Evolutionary conservation across 2,329 filamentous ascomycete species (phyloP).

Genomic region (Leptographium lundbergii): DNA sequence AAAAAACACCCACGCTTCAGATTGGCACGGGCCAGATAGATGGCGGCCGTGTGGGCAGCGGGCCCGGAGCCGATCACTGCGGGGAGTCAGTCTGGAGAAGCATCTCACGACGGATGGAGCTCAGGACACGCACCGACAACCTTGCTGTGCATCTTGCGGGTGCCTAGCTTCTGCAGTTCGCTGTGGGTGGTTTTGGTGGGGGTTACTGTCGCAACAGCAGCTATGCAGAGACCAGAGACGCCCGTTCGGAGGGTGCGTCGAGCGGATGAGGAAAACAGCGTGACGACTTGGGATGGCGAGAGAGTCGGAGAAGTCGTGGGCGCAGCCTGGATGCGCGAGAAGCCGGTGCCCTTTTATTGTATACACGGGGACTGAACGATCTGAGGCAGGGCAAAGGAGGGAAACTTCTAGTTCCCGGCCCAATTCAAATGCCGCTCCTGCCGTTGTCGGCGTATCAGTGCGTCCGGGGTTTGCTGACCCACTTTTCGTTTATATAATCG

Average conservation of each 20-base stretch:
- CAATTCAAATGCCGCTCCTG: neutral
- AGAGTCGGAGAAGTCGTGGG: no score
- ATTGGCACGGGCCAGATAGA: slow-evolving; percentile 91
- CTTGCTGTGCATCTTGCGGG: slow-evolving; percentile 75
- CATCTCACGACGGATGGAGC: neutral
- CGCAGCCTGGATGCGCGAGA: no score
- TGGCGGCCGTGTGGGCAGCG: slow-evolving; percentile 90
- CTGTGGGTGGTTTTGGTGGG: slow-evolving; percentile 35
- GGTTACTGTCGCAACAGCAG: slow-evolving; percentile 52
- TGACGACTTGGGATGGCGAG: slow-evolving; percentile 38
- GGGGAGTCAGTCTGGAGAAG: slow-evolving; percentile 5
- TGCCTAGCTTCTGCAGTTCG: slow-evolving; percentile 24
- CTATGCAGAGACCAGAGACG: slow-evolving; percentile 59
- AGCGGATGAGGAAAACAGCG: slow-evolving; percentile 82
- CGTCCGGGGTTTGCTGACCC: neutral
- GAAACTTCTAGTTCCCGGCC: neutral
- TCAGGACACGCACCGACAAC: slow-evolving; percentile 60
- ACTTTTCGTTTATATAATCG: neutral
- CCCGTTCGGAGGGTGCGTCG: slow-evolving; percentile 65
- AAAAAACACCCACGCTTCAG: slow-evolving; percentile 49
- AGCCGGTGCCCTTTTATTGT: no score
- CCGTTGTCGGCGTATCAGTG: neutral
- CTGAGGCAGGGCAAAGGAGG: no score
- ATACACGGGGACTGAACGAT: no score
- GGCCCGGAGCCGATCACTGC: slow-evolving; percentile 83